A percentile compares a stretch with the other conserved stretches of the same genome.
These are phyloP conservation scores for Leucocoprinus sp. DNA, from an alignment of 768 basidiomycete species.

Conservation along the genomic window DNA sequence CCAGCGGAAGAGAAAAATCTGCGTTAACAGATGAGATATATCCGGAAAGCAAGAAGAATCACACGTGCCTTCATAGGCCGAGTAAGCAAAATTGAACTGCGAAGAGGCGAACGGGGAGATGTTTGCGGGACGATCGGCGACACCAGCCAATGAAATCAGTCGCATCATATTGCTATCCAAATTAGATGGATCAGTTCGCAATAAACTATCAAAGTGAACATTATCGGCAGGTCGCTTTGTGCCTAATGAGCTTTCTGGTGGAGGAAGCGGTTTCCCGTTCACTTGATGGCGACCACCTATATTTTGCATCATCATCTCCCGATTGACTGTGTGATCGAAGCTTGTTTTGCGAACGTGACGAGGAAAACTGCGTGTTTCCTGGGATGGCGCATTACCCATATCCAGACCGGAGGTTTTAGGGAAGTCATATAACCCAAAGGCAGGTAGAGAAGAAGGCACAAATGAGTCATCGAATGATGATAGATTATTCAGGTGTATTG, in stretches of 20 bases:
- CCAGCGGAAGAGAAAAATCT: slow-evolving; percentile 9
- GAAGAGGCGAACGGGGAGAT: slow-evolving; percentile 54
- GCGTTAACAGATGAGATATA: slow-evolving; percentile 17
- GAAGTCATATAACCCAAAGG: slow-evolving; percentile 58
- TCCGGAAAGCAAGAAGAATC: slow-evolving; percentile 33
- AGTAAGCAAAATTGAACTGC: slow-evolving; percentile 66
- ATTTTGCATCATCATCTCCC: slow-evolving; percentile 35
- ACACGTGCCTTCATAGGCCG: slow-evolving; percentile 58
- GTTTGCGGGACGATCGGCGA: slow-evolving; percentile 26
- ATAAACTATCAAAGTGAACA: slow-evolving; percentile 72
- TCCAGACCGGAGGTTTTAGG: slow-evolving; percentile 29
- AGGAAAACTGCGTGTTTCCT: slow-evolving; percentile 51
- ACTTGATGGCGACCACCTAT: slow-evolving; percentile 63
- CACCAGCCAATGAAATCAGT: slow-evolving; percentile 24
- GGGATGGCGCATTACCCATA: slow-evolving; percentile 17
- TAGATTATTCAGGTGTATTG: slow-evolving; percentile 23
- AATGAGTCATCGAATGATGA: slow-evolving; percentile 37
- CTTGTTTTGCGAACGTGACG: slow-evolving; percentile 89
- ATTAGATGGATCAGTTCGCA: slow-evolving; percentile 69
- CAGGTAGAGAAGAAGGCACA: slow-evolving; percentile 68
- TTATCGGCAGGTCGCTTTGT: slow-evolving; percentile 76
- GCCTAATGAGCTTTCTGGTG: slow-evolving; percentile 53
- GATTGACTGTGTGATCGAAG: slow-evolving; percentile 83
- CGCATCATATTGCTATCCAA: slow-evolving; percentile 28
- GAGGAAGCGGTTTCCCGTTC: slow-evolving; percentile 61